Base-by-base conservation (phyloP, 176 grass and related monocot species). In the Thalia dealbata region DNA sequence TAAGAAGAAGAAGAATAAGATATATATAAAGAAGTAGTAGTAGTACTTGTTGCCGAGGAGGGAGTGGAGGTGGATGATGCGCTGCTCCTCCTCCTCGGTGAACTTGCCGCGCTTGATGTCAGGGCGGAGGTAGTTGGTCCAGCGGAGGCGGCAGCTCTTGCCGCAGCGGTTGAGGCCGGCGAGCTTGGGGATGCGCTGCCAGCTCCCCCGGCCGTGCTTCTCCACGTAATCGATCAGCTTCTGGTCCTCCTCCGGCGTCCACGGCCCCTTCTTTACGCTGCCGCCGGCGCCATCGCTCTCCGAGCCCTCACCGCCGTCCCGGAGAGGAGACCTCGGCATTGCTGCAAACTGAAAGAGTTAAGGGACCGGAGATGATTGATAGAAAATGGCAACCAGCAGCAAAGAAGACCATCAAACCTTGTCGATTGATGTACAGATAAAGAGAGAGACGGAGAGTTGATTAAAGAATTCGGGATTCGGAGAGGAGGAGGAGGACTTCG, bases 81-180 rank as follows among this genome's bases (percentile, higher is more conserved):
- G 75, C 78, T 63, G 69, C 69, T 91, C 91, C 80, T 95, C 91
- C 1, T 95, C 85, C 28, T 72, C 82, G 51, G 80, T 21, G 80
- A 95, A 86, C 71, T 91, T 88, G 61, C 91, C 91, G 73, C 80
- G 84, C 83, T 86, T 91, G 81, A 96, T 88, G 78, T 91, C 79
- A 9, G 91, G 91, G 41, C 88, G 88, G 70, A 96, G 85, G 86
- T 96, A 91, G 85, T 96, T 96, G 23, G 85, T 86, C 91, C 88
- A 96, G 4, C 91, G 83, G 70, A 96, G 91, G 65, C 91, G 88
- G 79, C 91, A 96, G 76, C 91, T 96, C 83, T 96, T 96, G 13
- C 91, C 83, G 70, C 91, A 96, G 11, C 91, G 81, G 69, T 96
- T 96, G 30, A 68, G 65, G 35, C 65, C 65, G 7, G 35, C 65